phyloP scores from a whole-genome alignment of 2,329 filamentous ascomycete species.

The Balansia obtecta region DNA sequence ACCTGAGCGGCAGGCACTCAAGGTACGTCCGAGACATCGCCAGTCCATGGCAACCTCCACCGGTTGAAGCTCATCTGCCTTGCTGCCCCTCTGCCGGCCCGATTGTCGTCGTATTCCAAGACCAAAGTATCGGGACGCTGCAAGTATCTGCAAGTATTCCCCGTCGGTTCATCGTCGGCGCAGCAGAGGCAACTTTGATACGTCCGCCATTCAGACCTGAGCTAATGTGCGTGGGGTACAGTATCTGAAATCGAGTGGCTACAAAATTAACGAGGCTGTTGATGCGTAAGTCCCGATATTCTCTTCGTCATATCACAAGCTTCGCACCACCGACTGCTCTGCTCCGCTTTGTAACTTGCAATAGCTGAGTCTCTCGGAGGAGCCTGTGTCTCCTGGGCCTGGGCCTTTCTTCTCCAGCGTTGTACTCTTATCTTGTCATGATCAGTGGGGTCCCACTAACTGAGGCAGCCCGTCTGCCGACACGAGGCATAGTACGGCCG shows the following conservation, averaged over 20 bases:
- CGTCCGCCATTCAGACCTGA: not conserved
- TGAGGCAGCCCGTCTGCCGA: conserved; percentile 16
- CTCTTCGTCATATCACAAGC: not conserved
- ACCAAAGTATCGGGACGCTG: not conserved
- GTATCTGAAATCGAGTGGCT: conserved; percentile 36
- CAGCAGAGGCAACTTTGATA: not conserved
- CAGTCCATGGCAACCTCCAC: conserved; percentile 1
- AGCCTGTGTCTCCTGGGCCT: too few species aligned
- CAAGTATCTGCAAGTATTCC: not conserved
- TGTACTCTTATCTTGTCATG: conserved; percentile 6
- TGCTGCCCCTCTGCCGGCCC: conserved; percentile 1
- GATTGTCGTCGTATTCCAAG: not conserved
- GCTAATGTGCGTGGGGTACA: conserved; percentile 18
- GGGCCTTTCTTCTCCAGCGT: not conserved
- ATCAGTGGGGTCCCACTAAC: conserved; percentile 20
- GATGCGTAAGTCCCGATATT: conserved; percentile 39
- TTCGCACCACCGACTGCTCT: not conserved
- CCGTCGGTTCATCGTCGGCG: not conserved
- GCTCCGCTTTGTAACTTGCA: not conserved
- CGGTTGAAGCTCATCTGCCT: not conserved
- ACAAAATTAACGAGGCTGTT: conserved; percentile 40
- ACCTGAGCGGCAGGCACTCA: conserved; percentile 29
- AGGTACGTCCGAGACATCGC: conserved; percentile 24
- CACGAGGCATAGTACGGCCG: conserved; percentile 23
- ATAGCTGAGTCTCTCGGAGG: too few species aligned